Conservation (phyloP, 139 green algal species). For the Tetraselmis chui region DNA sequence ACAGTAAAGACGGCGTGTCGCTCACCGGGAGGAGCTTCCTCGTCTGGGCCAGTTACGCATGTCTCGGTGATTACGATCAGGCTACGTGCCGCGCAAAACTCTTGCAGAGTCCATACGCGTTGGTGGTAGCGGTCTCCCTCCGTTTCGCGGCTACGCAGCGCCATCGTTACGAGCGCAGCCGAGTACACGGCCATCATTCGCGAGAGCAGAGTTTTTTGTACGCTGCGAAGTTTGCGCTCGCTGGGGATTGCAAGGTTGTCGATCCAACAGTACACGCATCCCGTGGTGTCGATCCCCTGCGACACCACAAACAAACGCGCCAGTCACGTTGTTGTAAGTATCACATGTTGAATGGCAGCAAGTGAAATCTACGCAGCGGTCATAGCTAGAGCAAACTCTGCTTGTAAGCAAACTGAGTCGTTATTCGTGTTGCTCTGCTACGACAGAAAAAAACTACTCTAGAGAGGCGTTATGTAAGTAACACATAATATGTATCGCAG, state of each 20-base stretch:
- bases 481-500: too few relatives aligned
- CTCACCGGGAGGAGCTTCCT: too few relatives aligned
- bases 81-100: neutral
- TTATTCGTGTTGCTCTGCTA: too few relatives aligned
- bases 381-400: too few relatives aligned
- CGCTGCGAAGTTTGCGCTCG: neutral
- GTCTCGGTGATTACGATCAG: neutral
- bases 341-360: neutral
- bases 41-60: too few relatives aligned
- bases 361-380: too few relatives aligned
- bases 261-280: neutral
- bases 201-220: neutral
- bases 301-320: neutral
- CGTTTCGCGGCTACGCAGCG: neutral
- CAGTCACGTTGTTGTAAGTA: neutral
- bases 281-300: neutral
- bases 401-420: too few relatives aligned
- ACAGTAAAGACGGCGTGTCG: too few relatives aligned
- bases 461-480: too few relatives aligned
- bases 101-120: neutral
- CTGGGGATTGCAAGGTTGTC: neutral
- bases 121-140: neutral
- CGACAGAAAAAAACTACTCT: too few relatives aligned
- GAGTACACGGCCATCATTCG: neutral
- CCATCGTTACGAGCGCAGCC: neutral